Evolutionary conservation across 768 basidiomycete species (phyloP), one percentile per base, ranked within the genome.

Genomic region (Boletus bicolor): DNA sequence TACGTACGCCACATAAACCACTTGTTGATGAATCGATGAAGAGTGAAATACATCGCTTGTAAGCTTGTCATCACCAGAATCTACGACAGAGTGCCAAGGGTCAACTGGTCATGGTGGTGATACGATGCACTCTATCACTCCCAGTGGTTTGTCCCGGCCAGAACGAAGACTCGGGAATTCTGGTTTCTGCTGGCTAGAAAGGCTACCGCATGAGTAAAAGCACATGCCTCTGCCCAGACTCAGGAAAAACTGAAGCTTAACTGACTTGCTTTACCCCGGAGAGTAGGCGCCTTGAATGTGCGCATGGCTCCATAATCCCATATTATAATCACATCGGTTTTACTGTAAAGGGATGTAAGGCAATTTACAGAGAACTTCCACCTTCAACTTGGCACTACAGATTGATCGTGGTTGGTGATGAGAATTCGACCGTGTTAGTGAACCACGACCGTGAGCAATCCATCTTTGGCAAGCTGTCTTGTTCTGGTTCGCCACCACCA

Each of bases 391-490:
- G 30, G 28, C 14, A 19, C 9, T 7, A 26, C 32, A 12, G 19
- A 19, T 19, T 19, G n/a, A 30, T 59, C 21, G 42, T 11, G 42
- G 52, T 30, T 19, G 53, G 42, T 24, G 21, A 24, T 59, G 59
- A 49, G 58, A 61, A 44, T 44, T 47, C 14, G n/a, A 7, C 36
- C 42, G 10, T 0, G 36, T 6, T 12, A 10, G 36, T n/a, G 30
- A 17, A 8, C 19, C n/a, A 42, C 11, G n/a, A 43, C 44, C 30
- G 30, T 43, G 54, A 45, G 39, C 26, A 34, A 57, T 36, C 65
- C 41, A 43, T 54, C 30, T 59, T 59, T 53, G 61, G 64, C 41
- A 64, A 55, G 19, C 24, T 46, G 8, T 51, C 53, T 39, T 15
- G 11, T n/a, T 9, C 44, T 14, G 28, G 28, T 28, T 38, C 26